Conservation (phyloP, 768 basidiomycete species). For the Mycena rebaudengoi region DNA sequence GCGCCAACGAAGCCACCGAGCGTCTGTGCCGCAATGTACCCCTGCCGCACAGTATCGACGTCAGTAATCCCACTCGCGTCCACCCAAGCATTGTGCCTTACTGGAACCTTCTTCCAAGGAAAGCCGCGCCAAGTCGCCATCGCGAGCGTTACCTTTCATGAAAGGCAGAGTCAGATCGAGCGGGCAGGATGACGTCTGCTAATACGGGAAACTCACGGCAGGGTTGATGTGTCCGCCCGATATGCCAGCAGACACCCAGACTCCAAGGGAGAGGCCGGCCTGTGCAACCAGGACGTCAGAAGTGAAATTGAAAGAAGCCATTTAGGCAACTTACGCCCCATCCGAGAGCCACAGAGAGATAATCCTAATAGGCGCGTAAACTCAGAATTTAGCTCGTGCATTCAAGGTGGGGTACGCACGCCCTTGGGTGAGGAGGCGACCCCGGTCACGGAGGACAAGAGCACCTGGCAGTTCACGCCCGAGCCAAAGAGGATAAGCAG, state of each 20-base stretch:
- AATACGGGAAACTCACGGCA: constrained; percentile 20
- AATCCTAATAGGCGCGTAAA: constrained; percentile 38
- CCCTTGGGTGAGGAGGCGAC: constrained; percentile 52
- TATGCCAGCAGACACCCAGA: constrained; percentile 49
- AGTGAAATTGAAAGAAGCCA: neutral
- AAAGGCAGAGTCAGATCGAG: neutral
- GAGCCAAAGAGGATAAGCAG: constrained; percentile 55
- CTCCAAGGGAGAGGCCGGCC: constrained; percentile 47
- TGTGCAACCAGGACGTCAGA: neutral
- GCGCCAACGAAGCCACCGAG: constrained; percentile 61
- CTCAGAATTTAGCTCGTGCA: too few relatives aligned
- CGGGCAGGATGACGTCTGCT: neutral
- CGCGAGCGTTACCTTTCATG: constrained; percentile 26
- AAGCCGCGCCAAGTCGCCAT: constrained; percentile 59
- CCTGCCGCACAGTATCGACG: neutral
- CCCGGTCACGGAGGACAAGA: constrained; percentile 43
- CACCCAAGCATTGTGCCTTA: neutral
- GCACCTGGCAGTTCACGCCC: constrained; percentile 52
- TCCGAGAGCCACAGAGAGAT: constrained; percentile 42
- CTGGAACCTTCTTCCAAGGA: constrained; percentile 66
- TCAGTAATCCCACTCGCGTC: too few relatives aligned
- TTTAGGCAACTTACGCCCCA: constrained; percentile 40
- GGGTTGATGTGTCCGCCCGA: constrained; percentile 48
- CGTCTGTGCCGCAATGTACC: constrained; percentile 59
- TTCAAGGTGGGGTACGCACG: constrained; percentile 31